Conservation (phyloP, 768 basidiomycete species). For the Termitomyces sp. region DNA sequence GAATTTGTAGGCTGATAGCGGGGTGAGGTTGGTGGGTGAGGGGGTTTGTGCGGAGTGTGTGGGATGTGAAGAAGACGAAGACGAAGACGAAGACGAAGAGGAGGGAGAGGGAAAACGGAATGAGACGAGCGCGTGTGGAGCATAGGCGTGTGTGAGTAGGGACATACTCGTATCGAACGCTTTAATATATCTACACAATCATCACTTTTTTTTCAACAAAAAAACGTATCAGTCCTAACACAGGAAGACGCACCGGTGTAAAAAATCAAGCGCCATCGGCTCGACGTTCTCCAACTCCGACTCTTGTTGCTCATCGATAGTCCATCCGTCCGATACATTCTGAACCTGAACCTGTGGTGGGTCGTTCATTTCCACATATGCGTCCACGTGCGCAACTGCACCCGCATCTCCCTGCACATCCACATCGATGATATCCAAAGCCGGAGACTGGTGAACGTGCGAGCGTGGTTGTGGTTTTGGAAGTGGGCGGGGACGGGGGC, state of each 20-base stretch:
- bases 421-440: not conserved
- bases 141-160: constrained; percentile 24
- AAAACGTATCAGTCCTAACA: too few relatives aligned
- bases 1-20: constrained; percentile 19
- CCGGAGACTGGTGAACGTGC: not conserved
- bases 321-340: not conserved
- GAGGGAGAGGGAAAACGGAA: constrained; percentile 14
- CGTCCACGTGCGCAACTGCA: too few relatives aligned
- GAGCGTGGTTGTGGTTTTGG: not conserved
- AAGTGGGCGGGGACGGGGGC: not conserved
- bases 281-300: constrained; percentile 3
- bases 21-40: constrained; percentile 2
- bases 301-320: not conserved
- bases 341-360: too few relatives aligned
- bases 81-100: not conserved
- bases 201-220: too few relatives aligned
- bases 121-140: constrained; percentile 26
- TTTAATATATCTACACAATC: constrained; percentile 17
- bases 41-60: not conserved
- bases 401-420: not conserved
- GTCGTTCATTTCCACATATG: not conserved
- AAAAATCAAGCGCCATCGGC: constrained; percentile 13
- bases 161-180: constrained; percentile 25
- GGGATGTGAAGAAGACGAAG: not conserved
- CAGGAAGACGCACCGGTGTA: constrained; percentile 9